phyloP scores from a whole-genome alignment of 106 monocot species.

The Triglochin maritima region DNA sequence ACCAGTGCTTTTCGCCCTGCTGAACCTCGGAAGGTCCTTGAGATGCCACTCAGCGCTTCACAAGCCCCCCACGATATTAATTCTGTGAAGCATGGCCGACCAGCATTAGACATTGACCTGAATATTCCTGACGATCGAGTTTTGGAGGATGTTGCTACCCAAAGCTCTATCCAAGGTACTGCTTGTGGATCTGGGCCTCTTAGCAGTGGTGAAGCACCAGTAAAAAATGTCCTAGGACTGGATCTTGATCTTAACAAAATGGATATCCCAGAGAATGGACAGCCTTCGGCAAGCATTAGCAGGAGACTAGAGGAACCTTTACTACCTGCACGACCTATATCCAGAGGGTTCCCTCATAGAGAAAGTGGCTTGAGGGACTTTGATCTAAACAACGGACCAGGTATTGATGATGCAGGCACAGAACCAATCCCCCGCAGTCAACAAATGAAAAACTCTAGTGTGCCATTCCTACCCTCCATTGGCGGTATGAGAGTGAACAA shows the following conservation, averaged over 20 bases:
- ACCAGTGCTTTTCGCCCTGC: slow-evolving; percentile 96
- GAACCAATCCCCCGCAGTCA: slow-evolving; percentile 33
- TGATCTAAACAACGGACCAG: slow-evolving; percentile 85
- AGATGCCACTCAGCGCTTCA: slow-evolving; percentile 43
- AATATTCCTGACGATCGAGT: slow-evolving; percentile 62
- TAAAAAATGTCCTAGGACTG: slow-evolving; percentile 29
- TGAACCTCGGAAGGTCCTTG: slow-evolving; percentile 66
- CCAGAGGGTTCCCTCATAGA: slow-evolving; percentile 14
- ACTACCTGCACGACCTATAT: slow-evolving; percentile 24
- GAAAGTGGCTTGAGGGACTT: slow-evolving; percentile 50
- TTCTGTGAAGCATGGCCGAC: slow-evolving; percentile 34
- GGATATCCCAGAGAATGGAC: slow-evolving; percentile 43
- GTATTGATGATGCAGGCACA: slow-evolving; percentile 39
- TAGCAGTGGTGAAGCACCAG: slow-evolving; percentile 17
- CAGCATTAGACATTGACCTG: slow-evolving; percentile 58
- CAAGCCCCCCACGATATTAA: slow-evolving; percentile 22
- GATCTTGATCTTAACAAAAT: slow-evolving; percentile 83
- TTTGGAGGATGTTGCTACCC: slow-evolving; percentile 46
- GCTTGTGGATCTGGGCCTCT: slow-evolving; percentile 27
- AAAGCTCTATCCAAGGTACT: slow-evolving; percentile 39
- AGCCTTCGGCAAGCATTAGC: slow-evolving; percentile 21
- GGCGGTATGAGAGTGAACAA: slow-evolving; percentile 45
- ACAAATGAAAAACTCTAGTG: slow-evolving; percentile 24
- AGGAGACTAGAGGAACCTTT: slow-evolving; percentile 35
- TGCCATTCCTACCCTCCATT: slow-evolving; percentile 43